Base-by-base conservation (phyloP, 2,329 filamentous ascomycete genomes). In the Chrysoporthe cubensis region DNA sequence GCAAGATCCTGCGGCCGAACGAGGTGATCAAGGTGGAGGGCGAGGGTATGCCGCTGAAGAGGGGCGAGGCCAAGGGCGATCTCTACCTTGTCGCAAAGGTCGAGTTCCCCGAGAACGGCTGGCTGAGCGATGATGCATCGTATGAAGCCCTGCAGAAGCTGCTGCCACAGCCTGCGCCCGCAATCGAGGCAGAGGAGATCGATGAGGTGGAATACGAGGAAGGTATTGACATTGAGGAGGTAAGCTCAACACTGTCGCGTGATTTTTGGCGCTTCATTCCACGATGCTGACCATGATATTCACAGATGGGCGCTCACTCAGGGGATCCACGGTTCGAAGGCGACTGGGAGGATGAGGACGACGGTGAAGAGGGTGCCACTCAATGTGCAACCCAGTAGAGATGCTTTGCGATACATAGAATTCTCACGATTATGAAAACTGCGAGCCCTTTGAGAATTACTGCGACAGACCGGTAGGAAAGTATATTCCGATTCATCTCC, bases 41-140 rank as follows among this genome's bases (percentile, higher is more conserved):
- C 37, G 96, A 99, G 81, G 96, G 96, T 69, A 99, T 99, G 96
- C 96, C 96, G 1, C 80, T 90, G 73, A 97, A 97, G 85, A 89
- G 90, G 67, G 92, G 90, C 71, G 96, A 99, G 50, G 76, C 82
- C 4, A 93, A 89, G 76, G 96, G 96, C 56, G 94, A 98, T 75
- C 82, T 99, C 21, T 99, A 95, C 79, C 84, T 99, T 54, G 82
- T 91, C 48, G 90, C 97, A 71, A 90, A 96, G 74, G 87, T 99
- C 71, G 87, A 93, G 65, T 98, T 98, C 82, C 96, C 96, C 2
- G 89, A 94, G 73, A 89, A 95, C 74, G 91, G 89, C 37, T 98
- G 94, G 93, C 83, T 94, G 67, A 83, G 87, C 71, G 86, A 91
- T 66, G 88, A 93, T n/a, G 86, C 87, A 14, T 85, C 88, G 0